phyloP scores from a whole-genome alignment of 2,329 filamentous ascomycete genomes.

The Curvularia verruculosa region DNA sequence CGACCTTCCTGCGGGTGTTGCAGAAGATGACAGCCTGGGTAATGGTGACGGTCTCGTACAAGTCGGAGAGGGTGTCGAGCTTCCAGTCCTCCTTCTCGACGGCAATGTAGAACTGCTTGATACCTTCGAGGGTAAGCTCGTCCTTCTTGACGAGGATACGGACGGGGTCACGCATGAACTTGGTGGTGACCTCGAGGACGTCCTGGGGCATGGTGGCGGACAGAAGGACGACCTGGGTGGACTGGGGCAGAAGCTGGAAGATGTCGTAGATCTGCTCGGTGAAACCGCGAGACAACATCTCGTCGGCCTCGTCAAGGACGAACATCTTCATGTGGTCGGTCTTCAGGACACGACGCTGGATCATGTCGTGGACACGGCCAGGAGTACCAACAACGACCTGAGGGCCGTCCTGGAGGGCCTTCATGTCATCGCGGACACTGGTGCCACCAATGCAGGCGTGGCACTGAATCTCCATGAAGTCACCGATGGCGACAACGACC shows the following conservation, averaged over 20 bases:
- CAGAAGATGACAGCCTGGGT: constrained; percentile 99
- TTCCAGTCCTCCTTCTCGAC: constrained; percentile 99
- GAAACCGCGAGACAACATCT: constrained; percentile 99
- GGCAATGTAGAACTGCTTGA: constrained; percentile 99
- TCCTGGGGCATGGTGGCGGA: constrained; percentile 99
- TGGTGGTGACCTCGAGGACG: constrained; percentile 98
- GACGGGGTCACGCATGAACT: constrained; percentile 99
- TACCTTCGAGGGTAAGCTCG: constrained; percentile 98
- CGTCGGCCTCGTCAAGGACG: constrained; percentile 98
- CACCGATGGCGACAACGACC: constrained; percentile 96
- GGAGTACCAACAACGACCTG: constrained; percentile 98
- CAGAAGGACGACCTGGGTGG: constrained; percentile 96
- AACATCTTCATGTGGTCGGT: constrained; percentile 99
- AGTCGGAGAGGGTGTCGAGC: constrained; percentile 96
- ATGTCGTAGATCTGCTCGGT: constrained; percentile 99
- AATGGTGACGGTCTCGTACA: constrained; percentile 99
- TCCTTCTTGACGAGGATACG: constrained; percentile 99
- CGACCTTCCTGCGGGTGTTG: constrained; percentile 99
- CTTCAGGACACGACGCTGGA: constrained; percentile 95
- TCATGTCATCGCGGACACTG: constrained; percentile 98
- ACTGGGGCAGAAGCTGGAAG: constrained; percentile 97
- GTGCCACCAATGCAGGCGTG: constrained; percentile 99
- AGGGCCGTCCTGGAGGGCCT: constrained; percentile 91
- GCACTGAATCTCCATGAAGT: constrained; percentile 99
- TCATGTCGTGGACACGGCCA: constrained; percentile 99